Evolutionary conservation across 1,284 basidiomycete species (phyloP).

Genomic region (Irpex sp.): DNA sequence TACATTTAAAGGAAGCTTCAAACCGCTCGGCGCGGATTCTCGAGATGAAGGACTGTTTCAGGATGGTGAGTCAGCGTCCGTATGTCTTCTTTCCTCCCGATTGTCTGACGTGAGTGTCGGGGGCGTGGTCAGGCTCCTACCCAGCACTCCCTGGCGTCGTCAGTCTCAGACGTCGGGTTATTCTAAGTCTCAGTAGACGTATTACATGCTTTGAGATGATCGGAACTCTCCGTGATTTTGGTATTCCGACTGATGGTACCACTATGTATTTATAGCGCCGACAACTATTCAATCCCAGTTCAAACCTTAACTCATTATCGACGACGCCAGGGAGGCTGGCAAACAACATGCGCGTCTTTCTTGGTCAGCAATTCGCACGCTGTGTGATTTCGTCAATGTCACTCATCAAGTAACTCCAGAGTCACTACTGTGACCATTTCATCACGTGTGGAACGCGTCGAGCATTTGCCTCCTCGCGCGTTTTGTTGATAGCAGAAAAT

Average conservation of each 20-base stretch:
- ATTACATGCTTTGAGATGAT: too few species aligned
- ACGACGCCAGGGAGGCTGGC: neutral
- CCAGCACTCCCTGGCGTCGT: neutral
- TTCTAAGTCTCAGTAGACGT: neutral
- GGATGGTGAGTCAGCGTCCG: slow-evolving; percentile 37
- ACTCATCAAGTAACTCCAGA: neutral
- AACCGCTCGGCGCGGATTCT: slow-evolving; percentile 56
- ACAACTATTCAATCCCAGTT: neutral
- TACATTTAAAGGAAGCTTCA: slow-evolving; percentile 51
- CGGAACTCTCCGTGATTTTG: too few species aligned
- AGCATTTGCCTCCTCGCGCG: too few species aligned
- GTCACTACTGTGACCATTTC: neutral
- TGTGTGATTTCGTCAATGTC: neutral
- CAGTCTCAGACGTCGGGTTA: neutral
- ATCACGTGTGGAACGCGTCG: neutral
- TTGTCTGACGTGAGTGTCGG: neutral
- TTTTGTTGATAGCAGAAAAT: neutral
- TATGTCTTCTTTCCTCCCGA: neutral
- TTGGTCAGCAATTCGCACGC: neutral
- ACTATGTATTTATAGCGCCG: neutral
- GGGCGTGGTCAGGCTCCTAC: neutral
- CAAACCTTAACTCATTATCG: neutral
- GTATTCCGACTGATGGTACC: neutral
- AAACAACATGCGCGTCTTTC: neutral
- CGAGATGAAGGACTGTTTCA: slow-evolving; percentile 58